These are phyloP conservation scores for Colletotrichum endophyticum DNA, from an alignment of 2,329 filamentous ascomycete species.

Conservation along the genomic window DNA sequence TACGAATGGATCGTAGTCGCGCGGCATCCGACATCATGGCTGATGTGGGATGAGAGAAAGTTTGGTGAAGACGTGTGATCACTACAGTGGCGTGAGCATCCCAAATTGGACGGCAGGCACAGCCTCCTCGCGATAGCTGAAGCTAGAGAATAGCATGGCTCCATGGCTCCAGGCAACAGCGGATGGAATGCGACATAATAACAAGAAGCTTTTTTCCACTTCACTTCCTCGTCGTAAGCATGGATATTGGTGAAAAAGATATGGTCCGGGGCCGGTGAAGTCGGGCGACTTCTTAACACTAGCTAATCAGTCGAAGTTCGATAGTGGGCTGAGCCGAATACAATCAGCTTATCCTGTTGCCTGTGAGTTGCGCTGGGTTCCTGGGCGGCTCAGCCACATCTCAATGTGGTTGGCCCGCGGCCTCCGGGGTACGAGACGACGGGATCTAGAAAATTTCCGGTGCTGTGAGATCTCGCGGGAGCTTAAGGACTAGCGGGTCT, in stretches of 20 bases:
- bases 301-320: fast-evolving
- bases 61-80: not conserved
- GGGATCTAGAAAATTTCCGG: not conserved
- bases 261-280: not conserved
- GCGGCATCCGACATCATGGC: not conserved
- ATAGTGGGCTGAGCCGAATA: not conserved
- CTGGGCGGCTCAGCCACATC: not conserved
- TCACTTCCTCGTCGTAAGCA: too few relatives aligned
- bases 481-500: not conserved
- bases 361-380: not conserved
- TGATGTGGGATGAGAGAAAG: not conserved
- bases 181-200: not conserved
- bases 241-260: too few relatives aligned
- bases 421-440: not conserved
- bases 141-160: not conserved
- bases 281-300: not conserved
- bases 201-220: not conserved
- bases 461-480: not conserved
- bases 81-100: not conserved
- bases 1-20: not conserved
- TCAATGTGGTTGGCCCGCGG: not conserved
- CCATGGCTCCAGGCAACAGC: not conserved
- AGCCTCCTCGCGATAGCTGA: not conserved
- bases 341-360: not conserved
- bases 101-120: not conserved